Evolutionary conservation across 306 rosid genomes (phyloP).

Genomic region (Pachyrhizus erosus): DNA sequence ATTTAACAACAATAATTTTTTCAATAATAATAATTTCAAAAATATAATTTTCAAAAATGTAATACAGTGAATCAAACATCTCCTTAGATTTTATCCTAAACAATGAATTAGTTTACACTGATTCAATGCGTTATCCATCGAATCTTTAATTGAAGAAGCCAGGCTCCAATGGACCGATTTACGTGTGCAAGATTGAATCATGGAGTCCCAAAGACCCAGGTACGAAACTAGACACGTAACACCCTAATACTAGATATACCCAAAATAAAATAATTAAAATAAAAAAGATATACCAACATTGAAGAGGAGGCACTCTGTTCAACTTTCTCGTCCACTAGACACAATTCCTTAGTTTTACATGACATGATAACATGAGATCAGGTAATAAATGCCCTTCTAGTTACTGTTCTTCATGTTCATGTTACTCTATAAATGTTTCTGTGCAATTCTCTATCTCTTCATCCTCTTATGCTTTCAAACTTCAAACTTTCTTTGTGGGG

Average conservation of each 20-base stretch:
- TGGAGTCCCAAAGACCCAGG: not conserved
- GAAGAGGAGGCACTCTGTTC: not conserved
- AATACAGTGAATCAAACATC: too few species aligned
- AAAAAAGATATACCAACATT: not conserved
- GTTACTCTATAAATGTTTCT: not conserved
- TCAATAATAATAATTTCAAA: too few species aligned
- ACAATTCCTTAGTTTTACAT: not conserved
- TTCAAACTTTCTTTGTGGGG: slow-evolving; percentile 30
- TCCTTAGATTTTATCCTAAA: too few species aligned
- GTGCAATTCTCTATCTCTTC: not conserved
- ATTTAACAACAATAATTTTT: too few species aligned
- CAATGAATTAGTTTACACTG: too few species aligned
- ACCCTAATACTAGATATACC: not conserved
- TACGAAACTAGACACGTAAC: not conserved
- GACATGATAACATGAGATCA: slow-evolving; percentile 14
- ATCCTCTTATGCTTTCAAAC: not conserved
- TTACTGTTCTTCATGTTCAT: slow-evolving; percentile 33
- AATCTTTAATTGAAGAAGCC: not conserved
- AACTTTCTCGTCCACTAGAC: not conserved
- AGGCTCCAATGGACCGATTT: not conserved
- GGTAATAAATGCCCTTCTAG: slow-evolving; percentile 45
- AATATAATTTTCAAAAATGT: too few species aligned
- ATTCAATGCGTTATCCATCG: too few species aligned
- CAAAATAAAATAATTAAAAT: not conserved
- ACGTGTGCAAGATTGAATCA: not conserved